These are phyloP conservation scores for Boletus edulis DNA, from an alignment of 768 basidiomycete species.

Conservation along the genomic window DNA sequence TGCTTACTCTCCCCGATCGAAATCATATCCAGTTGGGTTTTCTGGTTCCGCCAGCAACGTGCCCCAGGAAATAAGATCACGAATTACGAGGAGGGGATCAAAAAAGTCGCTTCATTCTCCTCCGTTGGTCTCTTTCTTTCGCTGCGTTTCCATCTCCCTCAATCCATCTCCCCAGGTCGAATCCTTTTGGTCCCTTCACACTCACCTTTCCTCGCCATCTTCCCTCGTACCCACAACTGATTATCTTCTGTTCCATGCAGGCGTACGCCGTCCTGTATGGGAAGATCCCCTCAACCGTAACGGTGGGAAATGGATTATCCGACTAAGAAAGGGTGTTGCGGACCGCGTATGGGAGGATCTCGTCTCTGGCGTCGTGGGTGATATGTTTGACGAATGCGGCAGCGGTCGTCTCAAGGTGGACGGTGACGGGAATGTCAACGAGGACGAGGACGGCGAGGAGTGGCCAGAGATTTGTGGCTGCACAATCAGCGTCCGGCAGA, in stretches of 20 bases:
- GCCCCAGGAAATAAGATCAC: conserved; percentile 85
- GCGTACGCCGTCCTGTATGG: conserved; percentile 89
- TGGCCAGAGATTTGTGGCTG: conserved; percentile 91
- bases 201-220: conserved; percentile 86
- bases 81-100: conserved; percentile 94
- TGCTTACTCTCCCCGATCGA: conserved; percentile 19
- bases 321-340: conserved; percentile 85
- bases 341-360: conserved; percentile 92
- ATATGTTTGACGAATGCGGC: conserved; percentile 77
- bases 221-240: conserved; percentile 87
- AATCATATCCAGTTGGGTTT: conserved; percentile 66
- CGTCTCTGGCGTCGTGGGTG: conserved; percentile 83
- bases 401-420: conserved; percentile 27
- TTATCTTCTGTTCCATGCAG: conserved; percentile 87
- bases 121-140: conserved; percentile 51
- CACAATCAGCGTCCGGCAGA: conserved; percentile 90
- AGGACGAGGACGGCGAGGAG: conserved; percentile 38
- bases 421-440: conserved; percentile 36
- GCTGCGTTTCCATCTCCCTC: conserved; percentile 1
- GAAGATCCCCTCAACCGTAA: conserved; percentile 86
- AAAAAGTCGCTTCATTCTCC: conserved; percentile 85
- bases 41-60: conserved; percentile 91
- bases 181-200: conserved; percentile 94
- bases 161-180: conserved; percentile 60
- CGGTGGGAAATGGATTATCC: conserved; percentile 95